Evolutionary conservation across 306 rosid genomes (phyloP), one percentile per base, ranked within the genome.

Genomic region (Trichosanthes truncata): DNA sequence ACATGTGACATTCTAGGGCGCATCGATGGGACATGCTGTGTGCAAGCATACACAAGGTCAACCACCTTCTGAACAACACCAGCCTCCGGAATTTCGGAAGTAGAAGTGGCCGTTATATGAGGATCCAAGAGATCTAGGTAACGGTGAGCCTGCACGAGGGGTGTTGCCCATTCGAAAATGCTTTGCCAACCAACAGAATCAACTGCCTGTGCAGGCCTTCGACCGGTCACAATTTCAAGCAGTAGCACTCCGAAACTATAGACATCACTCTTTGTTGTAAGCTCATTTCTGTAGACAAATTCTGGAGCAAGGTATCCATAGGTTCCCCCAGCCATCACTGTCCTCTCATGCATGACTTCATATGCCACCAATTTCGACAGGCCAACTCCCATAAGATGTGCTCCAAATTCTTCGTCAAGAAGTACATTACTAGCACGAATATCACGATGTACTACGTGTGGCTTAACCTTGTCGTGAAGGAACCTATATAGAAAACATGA

Each of bases 141-240:
- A 55, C 92, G 92, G 84, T 95, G 93, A 63, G 96, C 96, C 81
- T 93, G 97, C 38, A 93, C 98, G 29, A 95, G 91, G 17, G 99
- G 99, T 0, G 99, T 93, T 2, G 98, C 97, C 99, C 99, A 95
- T 80, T 93, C 99, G 13, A 95, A 95, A 78, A 95, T 90, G 79
- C 99, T 93, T 86, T 95, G 99, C 99, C 97, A 95, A 80, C 99
- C 97, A 46, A 96, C 92, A 0, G 99, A 90, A 86, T 96, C 98
- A 67, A 90, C 97, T 49, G 98, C 92, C 84, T 96, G 99, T 11
- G 99, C 92, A 11, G 99, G 98, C 85, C 99, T 91, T 25, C 98
- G 96, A 25, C 99, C 99, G 0, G 88, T 93, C 21, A 96, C 97
- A 76, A 95, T 91, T 86, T 95, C 98, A 49, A 95, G 99, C 53